These are phyloP conservation scores for Yamadazyma sp. DNA, from an alignment of 805 yeast species.

Conservation along the genomic window DNA sequence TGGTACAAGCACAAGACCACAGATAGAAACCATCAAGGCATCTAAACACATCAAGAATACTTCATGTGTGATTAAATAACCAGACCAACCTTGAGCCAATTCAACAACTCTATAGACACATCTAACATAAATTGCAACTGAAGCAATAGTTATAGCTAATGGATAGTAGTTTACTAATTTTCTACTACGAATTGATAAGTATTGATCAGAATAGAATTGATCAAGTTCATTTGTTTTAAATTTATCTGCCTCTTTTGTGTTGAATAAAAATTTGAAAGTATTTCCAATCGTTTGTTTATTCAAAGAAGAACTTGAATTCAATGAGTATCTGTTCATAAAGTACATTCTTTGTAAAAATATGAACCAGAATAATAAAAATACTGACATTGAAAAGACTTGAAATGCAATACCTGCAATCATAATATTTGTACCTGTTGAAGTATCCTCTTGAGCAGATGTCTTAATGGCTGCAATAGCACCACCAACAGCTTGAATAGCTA, in stretches of 20 bases:
- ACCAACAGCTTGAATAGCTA: constrained; percentile 36
- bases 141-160: constrained; percentile 29
- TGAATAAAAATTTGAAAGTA: constrained; percentile 23
- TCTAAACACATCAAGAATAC: constrained; percentile 34
- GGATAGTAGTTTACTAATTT: constrained; percentile 26
- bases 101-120: constrained; percentile 38
- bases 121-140: constrained; percentile 27
- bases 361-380: constrained; percentile 32
- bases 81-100: constrained; percentile 33
- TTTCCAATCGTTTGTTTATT: constrained; percentile 17
- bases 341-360: constrained; percentile 25
- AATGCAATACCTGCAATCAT: constrained; percentile 38
- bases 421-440: constrained; percentile 26
- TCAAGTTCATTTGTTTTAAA: constrained; percentile 24
- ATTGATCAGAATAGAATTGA: constrained; percentile 23
- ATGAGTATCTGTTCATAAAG: constrained; percentile 17
- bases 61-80: constrained; percentile 34
- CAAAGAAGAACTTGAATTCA: constrained; percentile 4
- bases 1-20: constrained; percentile 27
- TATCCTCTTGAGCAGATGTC: constrained; percentile 15
- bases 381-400: constrained; percentile 35
- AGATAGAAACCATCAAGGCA: constrained; percentile 32
- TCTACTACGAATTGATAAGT: constrained; percentile 18
- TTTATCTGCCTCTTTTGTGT: constrained; percentile 17
- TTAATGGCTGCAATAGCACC: constrained; percentile 33